phyloP scores from a whole-genome alignment of 768 basidiomycete species.

The Chalciporus sphaerocephalus region DNA sequence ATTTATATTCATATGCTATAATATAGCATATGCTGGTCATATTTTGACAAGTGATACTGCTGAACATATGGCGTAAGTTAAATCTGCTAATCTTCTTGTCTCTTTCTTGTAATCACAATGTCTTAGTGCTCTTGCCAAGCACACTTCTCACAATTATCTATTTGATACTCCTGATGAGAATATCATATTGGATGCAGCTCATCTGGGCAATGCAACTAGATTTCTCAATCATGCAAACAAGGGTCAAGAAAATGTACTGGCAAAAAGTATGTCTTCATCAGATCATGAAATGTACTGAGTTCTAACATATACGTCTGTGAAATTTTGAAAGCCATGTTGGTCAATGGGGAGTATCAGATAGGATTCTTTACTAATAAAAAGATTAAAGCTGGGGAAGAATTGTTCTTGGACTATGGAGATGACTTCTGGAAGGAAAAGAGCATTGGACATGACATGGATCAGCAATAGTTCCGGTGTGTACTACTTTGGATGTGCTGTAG shows the following conservation, averaged over 20 bases:
- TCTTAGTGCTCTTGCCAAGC: constrained; percentile 9
- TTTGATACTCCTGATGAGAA: constrained; percentile 20
- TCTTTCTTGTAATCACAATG: not conserved
- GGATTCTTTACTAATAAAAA: constrained; percentile 33
- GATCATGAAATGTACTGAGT: not conserved
- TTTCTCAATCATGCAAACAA: constrained; percentile 38
- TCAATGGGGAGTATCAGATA: constrained; percentile 36
- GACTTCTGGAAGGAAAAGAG: constrained; percentile 20
- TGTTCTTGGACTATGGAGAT: constrained; percentile 35
- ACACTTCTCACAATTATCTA: constrained; percentile 32
- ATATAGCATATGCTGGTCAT: constrained; percentile 41
- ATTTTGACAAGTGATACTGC: constrained; percentile 14
- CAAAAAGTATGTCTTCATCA: constrained; percentile 21
- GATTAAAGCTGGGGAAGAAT: constrained; percentile 31
- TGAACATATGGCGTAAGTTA: constrained; percentile 5
- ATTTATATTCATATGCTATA: not conserved
- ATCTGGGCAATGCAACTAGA: constrained; percentile 41
- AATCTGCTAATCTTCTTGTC: too few species aligned
- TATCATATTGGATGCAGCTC: constrained; percentile 35
- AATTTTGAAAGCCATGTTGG: constrained; percentile 26
- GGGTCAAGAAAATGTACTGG: constrained; percentile 16
- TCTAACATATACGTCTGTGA: not conserved
- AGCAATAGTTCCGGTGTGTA: not conserved
- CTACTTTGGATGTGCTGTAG: not conserved
- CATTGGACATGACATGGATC: not conserved